Conservation (phyloP, 2,329 filamentous ascomycete species). For the Fusarium circinatum region DNA sequence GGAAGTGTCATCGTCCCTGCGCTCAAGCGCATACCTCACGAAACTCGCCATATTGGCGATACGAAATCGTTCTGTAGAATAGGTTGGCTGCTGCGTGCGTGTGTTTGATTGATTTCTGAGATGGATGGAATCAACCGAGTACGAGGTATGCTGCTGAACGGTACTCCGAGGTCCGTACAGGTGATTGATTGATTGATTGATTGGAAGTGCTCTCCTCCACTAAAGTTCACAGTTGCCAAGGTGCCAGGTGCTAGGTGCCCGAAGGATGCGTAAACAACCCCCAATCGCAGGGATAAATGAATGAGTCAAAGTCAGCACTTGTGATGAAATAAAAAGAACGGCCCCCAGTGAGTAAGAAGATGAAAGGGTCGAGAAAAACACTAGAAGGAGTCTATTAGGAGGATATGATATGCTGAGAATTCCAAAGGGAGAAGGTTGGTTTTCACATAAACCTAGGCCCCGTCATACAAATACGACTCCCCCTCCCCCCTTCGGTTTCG, state of each 20-base stretch:
- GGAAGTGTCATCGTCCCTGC: constrained; percentile 23
- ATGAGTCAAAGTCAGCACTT: constrained; percentile 19
- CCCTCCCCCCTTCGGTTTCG: constrained; percentile 2
- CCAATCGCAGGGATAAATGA: constrained; percentile 17
- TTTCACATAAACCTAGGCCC: neutral
- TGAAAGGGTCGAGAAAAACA: neutral
- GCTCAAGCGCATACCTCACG: constrained; percentile 28
- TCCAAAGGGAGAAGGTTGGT: constrained; percentile 1
- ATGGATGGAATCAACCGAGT: neutral
- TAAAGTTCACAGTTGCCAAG: constrained; percentile 19
- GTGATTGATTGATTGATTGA: neutral
- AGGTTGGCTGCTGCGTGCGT: neutral
- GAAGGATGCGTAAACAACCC: constrained; percentile 23
- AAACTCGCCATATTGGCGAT: constrained; percentile 32
- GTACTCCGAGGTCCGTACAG: neutral
- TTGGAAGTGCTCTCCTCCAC: constrained; percentile 11
- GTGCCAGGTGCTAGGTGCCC: neutral
- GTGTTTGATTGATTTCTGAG: constrained; percentile 18
- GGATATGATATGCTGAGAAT: neutral
- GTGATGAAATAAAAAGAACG: constrained; percentile 5
- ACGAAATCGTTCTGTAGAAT: neutral
- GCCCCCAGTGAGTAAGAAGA: constrained; percentile 2
- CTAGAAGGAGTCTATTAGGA: neutral
- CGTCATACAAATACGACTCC: constrained; percentile 16
- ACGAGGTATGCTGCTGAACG: constrained; percentile 11